Evolutionary conservation across 140 eudicot genomes (phyloP).

Genomic region (Erigeron philadelphicus): DNA sequence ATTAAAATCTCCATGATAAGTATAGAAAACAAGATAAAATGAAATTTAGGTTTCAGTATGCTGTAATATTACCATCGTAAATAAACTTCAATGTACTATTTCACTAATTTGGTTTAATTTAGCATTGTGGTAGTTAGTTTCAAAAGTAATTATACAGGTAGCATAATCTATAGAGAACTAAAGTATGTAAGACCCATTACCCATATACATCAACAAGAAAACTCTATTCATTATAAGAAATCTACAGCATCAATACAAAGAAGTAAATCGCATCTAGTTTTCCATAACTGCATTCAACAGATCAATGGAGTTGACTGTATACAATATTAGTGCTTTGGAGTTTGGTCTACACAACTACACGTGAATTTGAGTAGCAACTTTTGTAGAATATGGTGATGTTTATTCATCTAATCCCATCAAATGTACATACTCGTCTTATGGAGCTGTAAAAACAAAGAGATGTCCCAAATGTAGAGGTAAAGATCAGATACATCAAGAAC

Average conservation of each 20-base stretch:
- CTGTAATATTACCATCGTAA: neutral
- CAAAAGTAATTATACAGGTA: too few species aligned
- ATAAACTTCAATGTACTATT: neutral
- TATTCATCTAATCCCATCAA: too few species aligned
- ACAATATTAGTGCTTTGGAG: too few species aligned
- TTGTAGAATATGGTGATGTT: too few species aligned
- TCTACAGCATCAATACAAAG: neutral
- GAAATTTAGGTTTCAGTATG: neutral
- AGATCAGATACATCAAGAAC: too few species aligned
- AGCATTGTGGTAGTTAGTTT: too few species aligned
- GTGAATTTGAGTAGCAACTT: too few species aligned
- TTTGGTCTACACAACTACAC: too few species aligned
- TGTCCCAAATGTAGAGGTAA: too few species aligned
- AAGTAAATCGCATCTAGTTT: slow-evolving; percentile 1
- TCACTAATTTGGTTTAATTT: neutral
- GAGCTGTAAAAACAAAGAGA: too few species aligned
- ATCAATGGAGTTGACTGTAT: neutral
- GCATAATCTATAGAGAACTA: too few species aligned
- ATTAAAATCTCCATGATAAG: neutral
- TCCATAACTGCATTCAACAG: neutral
- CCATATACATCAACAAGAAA: slow-evolving; percentile 1
- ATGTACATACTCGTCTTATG: too few species aligned
- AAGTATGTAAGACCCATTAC: neutral
- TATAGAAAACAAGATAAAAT: neutral
- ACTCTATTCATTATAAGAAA: neutral